Evolutionary conservation across 345 rosid species (phyloP).

Genomic region (Erucastrum elatum): DNA sequence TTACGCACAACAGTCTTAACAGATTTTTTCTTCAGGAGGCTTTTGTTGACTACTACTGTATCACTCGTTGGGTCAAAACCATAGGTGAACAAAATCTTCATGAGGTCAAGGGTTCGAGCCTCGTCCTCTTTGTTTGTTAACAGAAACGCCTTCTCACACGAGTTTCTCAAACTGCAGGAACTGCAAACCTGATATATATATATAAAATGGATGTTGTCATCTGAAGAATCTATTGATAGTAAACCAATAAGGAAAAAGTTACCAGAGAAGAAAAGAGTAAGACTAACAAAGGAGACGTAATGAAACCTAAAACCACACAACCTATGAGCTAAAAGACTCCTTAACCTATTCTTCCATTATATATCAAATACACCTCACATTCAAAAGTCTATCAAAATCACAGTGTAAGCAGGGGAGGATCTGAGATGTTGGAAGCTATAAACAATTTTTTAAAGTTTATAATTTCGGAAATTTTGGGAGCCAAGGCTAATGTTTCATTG

Average conservation of each 20-base stretch:
- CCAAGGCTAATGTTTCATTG: too few species aligned
- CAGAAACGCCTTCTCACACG: slow-evolving; percentile 85
- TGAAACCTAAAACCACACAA: slow-evolving; percentile 10
- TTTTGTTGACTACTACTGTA: slow-evolving; percentile 51
- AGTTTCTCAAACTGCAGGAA: slow-evolving; percentile 83
- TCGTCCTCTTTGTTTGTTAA: slow-evolving; percentile 91
- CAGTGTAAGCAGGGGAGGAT: too few species aligned
- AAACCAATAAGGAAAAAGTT: slow-evolving; percentile 14
- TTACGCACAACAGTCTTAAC: slow-evolving; percentile 81
- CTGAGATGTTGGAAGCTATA: too few species aligned
- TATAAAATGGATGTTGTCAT: slow-evolving; percentile 20
- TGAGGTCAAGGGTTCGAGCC: slow-evolving; percentile 79
- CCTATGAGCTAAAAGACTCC: neutral
- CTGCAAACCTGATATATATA: slow-evolving; percentile 82
- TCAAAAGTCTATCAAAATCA: too few species aligned
- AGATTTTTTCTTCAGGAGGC: slow-evolving; percentile 70
- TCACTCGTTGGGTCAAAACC: slow-evolving; percentile 71
- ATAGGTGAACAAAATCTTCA: slow-evolving; percentile 77
- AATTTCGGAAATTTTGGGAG: too few species aligned
- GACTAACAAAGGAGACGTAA: neutral
- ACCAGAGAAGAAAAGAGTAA: neutral
- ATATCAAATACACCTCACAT: too few species aligned
- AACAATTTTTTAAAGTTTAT: too few species aligned
- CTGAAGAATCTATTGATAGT: slow-evolving; percentile 26
- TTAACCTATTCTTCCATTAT: neutral